phyloP scores from a whole-genome alignment of 148 eudicot genomes.

The Nepenthes mirabilis region DNA sequence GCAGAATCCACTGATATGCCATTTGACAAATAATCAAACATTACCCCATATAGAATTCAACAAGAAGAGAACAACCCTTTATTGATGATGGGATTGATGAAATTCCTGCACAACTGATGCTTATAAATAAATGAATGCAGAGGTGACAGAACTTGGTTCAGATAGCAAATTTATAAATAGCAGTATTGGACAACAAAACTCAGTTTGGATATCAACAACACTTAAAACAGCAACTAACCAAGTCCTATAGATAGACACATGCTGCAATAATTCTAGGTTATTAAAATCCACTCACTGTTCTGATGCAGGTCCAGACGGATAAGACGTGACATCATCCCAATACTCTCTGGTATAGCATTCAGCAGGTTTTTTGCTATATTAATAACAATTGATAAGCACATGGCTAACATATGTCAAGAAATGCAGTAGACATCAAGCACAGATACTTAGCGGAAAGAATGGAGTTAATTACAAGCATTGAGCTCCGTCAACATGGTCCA shows the following conservation, averaged over 20 bases:
- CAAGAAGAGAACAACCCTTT: constrained; percentile 67
- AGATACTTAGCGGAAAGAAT: constrained; percentile 5
- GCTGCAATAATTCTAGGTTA: neutral
- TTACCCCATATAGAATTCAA: constrained; percentile 89
- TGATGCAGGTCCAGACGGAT: constrained; percentile 84
- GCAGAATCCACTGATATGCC: constrained; percentile 1
- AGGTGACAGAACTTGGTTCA: neutral
- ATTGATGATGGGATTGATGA: constrained; percentile 81
- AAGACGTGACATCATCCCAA: constrained; percentile 74
- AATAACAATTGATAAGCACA: neutral
- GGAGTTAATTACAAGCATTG: constrained; percentile 55
- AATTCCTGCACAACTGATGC: constrained; percentile 56
- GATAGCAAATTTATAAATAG: neutral
- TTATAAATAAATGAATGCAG: neutral
- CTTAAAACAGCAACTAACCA: neutral
- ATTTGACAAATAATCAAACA: constrained; percentile 6
- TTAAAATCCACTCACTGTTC: constrained; percentile 55
- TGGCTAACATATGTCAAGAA: no score
- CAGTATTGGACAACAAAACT: neutral
- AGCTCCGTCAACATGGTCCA: constrained; percentile 80
- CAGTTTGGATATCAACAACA: neutral
- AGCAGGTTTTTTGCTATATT: constrained; percentile 65
- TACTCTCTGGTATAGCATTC: constrained; percentile 59
- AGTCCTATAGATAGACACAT: neutral
- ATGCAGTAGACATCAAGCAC: neutral